Conservation (phyloP, 2,329 filamentous ascomycete genomes). For the Venturia effusa region DNA sequence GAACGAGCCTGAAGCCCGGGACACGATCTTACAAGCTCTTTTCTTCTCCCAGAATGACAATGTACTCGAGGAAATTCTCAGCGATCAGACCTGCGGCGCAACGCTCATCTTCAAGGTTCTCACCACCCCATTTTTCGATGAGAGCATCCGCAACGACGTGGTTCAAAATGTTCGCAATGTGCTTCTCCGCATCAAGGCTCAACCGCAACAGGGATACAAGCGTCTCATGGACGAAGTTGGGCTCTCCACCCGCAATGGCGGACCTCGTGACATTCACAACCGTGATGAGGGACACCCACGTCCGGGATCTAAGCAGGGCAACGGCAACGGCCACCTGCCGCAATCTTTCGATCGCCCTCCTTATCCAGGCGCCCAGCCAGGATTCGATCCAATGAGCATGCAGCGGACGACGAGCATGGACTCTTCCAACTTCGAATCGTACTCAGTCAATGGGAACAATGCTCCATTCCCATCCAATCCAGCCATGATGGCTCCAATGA, state of each 20-base stretch:
- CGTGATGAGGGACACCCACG: conserved; percentile 16
- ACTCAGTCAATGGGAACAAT: conserved; percentile 26
- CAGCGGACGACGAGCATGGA: conserved; percentile 40
- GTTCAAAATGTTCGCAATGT: conserved; percentile 88
- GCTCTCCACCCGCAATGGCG: conserved; percentile 49
- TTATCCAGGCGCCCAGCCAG: conserved; percentile 24
- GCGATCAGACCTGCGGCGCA: conserved; percentile 82
- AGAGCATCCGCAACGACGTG: conserved; percentile 75
- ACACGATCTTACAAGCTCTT: conserved; percentile 77
- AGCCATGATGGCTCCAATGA: conserved; percentile 9
- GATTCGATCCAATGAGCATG: conserved; percentile 31
- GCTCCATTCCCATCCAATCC: conserved; percentile 21
- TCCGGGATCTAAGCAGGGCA: conserved; percentile 23
- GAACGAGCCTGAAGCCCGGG: conserved; percentile 82
- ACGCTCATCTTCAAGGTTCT: conserved; percentile 98
- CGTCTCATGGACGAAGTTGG: conserved; percentile 97
- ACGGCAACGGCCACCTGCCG: conserved; percentile 21
- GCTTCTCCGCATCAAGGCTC: conserved; percentile 79
- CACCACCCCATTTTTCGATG: conserved; percentile 94
- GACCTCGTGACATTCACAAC: conserved; percentile 16
- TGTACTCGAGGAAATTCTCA: conserved; percentile 78
- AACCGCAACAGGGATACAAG: conserved; percentile 94
- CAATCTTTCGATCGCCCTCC: conserved; percentile 25
- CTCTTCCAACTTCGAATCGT: conserved; percentile 37
- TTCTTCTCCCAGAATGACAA: conserved; percentile 88